A percentile compares a stretch with the other conserved stretches of the same genome.
Conservation (phyloP, 495 filamentous ascomycete species). For the Barbatosphaeria neglecta region DNA sequence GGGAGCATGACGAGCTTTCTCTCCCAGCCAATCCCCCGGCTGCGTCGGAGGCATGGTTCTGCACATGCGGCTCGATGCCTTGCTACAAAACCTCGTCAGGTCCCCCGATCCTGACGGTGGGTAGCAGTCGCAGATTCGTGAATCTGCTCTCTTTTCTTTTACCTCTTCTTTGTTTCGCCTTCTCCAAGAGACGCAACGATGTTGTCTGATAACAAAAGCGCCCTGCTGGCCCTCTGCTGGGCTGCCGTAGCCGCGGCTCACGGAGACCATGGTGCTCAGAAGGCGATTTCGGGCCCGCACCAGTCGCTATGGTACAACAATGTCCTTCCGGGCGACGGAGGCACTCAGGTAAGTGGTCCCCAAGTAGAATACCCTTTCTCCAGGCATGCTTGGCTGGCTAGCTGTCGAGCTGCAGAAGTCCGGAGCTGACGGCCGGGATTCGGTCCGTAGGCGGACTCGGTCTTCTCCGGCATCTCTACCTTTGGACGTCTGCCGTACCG, state of each 20-base stretch:
- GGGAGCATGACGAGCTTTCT: too few species aligned
- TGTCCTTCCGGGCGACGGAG: slow-evolving; percentile 44
- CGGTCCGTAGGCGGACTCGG: slow-evolving; percentile 35
- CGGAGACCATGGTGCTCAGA: slow-evolving; percentile 25
- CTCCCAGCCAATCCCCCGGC: background rate
- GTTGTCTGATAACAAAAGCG: slow-evolving; percentile 8
- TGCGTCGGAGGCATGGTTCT: background rate
- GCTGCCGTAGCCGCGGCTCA: slow-evolving; percentile 18
- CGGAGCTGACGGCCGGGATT: slow-evolving; percentile 1
- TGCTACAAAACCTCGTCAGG: background rate
- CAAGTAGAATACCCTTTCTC: background rate
- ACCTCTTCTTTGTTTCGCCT: background rate
- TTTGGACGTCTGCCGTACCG: slow-evolving; percentile 72
- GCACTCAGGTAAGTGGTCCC: slow-evolving; percentile 44
- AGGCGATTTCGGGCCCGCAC: slow-evolving; percentile 35
- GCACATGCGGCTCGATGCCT: background rate
- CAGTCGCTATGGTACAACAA: slow-evolving; percentile 43
- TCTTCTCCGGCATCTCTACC: slow-evolving; percentile 74
- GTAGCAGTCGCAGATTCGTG: too few species aligned
- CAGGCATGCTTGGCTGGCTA: too few species aligned
- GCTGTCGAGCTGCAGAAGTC: background rate
- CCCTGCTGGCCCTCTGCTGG: slow-evolving; percentile 13
- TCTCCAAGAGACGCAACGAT: slow-evolving; percentile 5
- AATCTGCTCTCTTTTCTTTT: background rate
- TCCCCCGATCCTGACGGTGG: background rate